Percentiles rank a stretch among this genome's conserved stretches.
phyloP scores from a whole-genome alignment of 116 monocot genomes.

The Posidonia oceanica region DNA sequence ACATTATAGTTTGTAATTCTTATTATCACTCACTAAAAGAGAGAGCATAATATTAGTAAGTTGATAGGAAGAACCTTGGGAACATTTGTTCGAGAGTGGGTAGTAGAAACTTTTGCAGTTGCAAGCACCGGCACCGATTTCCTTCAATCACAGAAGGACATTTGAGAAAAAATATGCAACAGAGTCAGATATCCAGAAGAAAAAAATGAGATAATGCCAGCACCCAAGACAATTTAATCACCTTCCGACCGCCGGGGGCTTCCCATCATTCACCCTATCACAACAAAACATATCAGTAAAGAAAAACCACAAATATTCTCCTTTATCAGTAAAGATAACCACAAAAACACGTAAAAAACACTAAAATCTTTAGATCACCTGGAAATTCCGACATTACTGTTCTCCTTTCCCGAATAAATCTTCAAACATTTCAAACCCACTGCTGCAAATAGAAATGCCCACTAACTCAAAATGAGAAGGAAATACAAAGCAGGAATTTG shows the following conservation, averaged over 20 bases:
- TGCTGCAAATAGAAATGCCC: background rate
- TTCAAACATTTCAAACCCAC: background rate
- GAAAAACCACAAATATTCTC: background rate
- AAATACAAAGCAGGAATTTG: background rate
- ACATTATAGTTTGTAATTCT: too few species aligned
- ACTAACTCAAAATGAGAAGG: background rate
- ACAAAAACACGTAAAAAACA: too few species aligned
- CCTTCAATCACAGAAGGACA: constrained; percentile 1
- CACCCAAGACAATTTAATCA: background rate
- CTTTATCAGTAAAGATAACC: background rate
- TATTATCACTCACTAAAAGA: background rate
- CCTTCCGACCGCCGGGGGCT: background rate
- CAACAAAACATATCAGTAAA: background rate
- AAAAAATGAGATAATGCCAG: background rate
- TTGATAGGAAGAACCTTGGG: constrained; percentile 1
- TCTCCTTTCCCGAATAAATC: background rate
- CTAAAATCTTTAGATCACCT: background rate
- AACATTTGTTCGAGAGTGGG: background rate
- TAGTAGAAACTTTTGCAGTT: background rate
- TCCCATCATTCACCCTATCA: background rate
- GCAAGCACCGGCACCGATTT: constrained; percentile 1
- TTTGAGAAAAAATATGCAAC: background rate
- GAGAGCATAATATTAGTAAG: background rate
- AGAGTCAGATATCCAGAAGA: background rate
- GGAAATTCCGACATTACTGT: background rate